A percentile compares a stretch with the other conserved stretches of the same genome.
phyloP scores from a whole-genome alignment of 768 basidiomycete species.

The Crucibulum laeve region DNA sequence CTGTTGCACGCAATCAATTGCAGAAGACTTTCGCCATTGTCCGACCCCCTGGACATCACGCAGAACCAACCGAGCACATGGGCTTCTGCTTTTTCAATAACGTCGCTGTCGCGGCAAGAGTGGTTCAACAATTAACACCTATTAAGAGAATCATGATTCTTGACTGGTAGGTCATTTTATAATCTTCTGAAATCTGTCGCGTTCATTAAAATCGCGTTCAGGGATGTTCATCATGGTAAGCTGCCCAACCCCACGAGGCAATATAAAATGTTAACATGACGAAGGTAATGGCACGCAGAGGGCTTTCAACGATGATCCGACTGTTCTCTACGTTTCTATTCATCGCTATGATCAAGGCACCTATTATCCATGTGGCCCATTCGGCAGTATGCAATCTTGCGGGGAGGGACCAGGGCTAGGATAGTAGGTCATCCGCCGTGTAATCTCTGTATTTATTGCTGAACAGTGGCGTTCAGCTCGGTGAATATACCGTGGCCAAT shows the following conservation, averaged over 20 bases:
- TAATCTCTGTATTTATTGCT: slow-evolving; percentile 9
- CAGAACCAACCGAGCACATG: slow-evolving; percentile 97
- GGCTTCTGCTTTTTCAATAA: slow-evolving; percentile 99
- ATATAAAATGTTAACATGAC: slow-evolving; percentile 8
- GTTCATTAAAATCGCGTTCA: slow-evolving; percentile 21
- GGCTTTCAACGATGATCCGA: slow-evolving; percentile 91
- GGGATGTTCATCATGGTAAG: slow-evolving; percentile 95
- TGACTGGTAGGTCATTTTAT: slow-evolving; percentile 71
- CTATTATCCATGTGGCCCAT: slow-evolving; percentile 92
- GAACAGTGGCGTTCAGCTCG: slow-evolving; percentile 47
- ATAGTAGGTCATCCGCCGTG: too few relatives aligned
- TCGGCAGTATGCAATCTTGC: slow-evolving; percentile 81
- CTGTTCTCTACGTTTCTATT: slow-evolving; percentile 88
- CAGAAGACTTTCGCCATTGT: slow-evolving; percentile 93
- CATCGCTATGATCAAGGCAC: slow-evolving; percentile 91
- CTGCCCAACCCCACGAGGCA: not conserved
- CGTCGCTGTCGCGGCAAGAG: slow-evolving; percentile 86
- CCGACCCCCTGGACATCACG: slow-evolving; percentile 96
- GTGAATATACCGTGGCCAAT: slow-evolving; percentile 97
- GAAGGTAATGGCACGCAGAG: slow-evolving; percentile 95
- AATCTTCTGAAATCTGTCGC: not conserved
- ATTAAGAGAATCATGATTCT: slow-evolving; percentile 85
- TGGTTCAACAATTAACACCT: slow-evolving; percentile 65
- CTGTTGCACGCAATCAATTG: slow-evolving; percentile 76
- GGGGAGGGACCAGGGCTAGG: slow-evolving; percentile 84